Evolutionary conservation across 2,329 filamentous ascomycete genomes (phyloP).

Genomic region (Chaetomium globosum): DNA sequence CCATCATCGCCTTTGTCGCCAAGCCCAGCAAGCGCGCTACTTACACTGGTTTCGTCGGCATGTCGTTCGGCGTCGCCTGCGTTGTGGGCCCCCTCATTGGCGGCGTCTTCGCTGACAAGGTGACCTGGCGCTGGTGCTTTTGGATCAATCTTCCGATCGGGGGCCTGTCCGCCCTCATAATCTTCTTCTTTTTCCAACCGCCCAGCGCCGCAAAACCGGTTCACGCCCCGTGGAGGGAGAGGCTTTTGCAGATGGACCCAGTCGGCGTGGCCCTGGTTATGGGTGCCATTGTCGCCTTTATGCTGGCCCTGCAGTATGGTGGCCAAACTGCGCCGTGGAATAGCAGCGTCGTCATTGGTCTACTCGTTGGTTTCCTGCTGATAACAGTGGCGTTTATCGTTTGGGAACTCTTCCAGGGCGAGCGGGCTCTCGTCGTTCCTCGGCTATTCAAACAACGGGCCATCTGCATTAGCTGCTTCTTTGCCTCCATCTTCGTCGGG

Average conservation of each 20-base stretch:
- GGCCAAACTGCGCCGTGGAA: conserved; percentile 45
- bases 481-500: conserved; percentile 43
- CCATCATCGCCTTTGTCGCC: conserved; percentile 28
- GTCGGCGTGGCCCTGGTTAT: conserved; percentile 45
- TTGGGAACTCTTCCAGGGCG: conserved; percentile 44
- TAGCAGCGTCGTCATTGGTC: conserved; percentile 43
- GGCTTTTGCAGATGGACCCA: conserved; percentile 48
- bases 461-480: conserved; percentile 38
- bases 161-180: conserved; percentile 29
- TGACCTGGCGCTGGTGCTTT: conserved; percentile 36
- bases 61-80: conserved; percentile 29
- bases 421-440: conserved; percentile 44
- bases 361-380: conserved; percentile 43
- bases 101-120: conserved; percentile 32
- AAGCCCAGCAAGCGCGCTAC: conserved; percentile 28
- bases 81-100: conserved; percentile 35
- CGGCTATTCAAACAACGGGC: conserved; percentile 42
- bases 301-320: conserved; percentile 52
- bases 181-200: conserved; percentile 40
- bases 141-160: conserved; percentile 37
- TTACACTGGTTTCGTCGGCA: conserved; percentile 31
- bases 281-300: conserved; percentile 45
- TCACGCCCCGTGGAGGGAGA: conserved; percentile 43
- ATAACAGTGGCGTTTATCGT: conserved; percentile 38
- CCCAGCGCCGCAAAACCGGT: conserved; percentile 43